Conservation (phyloP, 257 asterid species). For the Nyctanthes arbortristis region DNA sequence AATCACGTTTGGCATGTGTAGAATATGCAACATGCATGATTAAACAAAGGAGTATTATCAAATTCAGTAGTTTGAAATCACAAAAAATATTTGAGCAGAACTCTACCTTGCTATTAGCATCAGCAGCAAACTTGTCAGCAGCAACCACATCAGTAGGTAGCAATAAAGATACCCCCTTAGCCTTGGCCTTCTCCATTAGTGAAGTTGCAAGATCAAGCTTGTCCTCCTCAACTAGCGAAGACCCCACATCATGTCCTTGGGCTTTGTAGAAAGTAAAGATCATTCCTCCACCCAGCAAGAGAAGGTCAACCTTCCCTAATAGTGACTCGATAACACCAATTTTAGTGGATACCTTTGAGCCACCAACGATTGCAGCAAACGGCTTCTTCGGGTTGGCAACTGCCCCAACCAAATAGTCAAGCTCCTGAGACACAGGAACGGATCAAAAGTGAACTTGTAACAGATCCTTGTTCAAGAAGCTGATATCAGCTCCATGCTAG, state of each 20-base stretch:
- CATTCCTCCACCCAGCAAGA: conserved; percentile 29
- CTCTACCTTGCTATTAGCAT: conserved; percentile 26
- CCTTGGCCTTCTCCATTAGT: conserved; percentile 29
- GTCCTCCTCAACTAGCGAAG: conserved; percentile 28
- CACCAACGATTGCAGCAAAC: conserved; percentile 30
- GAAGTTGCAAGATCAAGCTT: conserved; percentile 25
- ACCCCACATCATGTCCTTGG: conserved; percentile 24
- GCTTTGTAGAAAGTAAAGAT: conserved; percentile 29
- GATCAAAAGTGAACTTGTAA: background rate
- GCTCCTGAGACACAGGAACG: conserved; percentile 18
- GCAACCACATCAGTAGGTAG: conserved; percentile 26
- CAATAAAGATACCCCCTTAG: conserved; percentile 25
- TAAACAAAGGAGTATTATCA: too few relatives aligned
- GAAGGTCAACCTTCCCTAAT: conserved; percentile 18
- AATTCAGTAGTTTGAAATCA: background rate
- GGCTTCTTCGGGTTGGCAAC: conserved; percentile 27
- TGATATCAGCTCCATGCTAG: too few relatives aligned
- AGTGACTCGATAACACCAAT: conserved; percentile 29
- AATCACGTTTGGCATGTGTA: background rate
- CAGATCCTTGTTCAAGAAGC: background rate
- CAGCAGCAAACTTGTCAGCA: conserved; percentile 24
- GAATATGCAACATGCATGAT: too few relatives aligned
- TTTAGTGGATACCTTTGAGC: conserved; percentile 27
- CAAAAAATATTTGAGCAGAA: background rate
- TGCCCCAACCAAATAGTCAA: conserved; percentile 29